These are phyloP conservation scores for Trichoderma brevicompactum DNA, from an alignment of 2,329 filamentous ascomycete genomes.

Conservation along the genomic window DNA sequence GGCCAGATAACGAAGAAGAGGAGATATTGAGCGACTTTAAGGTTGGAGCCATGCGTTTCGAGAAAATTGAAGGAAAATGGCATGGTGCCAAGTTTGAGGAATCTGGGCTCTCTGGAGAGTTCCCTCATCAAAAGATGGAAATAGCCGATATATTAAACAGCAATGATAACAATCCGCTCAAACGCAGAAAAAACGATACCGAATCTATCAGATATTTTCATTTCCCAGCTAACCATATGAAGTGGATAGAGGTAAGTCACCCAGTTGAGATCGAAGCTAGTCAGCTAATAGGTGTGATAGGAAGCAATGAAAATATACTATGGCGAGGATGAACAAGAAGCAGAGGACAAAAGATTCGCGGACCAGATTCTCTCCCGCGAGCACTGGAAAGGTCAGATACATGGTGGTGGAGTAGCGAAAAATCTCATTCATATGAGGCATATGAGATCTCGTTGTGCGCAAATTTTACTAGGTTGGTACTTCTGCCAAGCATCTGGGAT, in stretches of 20 bases:
- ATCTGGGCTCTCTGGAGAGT: background rate
- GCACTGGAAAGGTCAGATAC: background rate
- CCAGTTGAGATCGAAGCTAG: background rate
- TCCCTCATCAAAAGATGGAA: background rate
- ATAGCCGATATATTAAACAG: background rate
- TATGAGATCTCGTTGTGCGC: slow-evolving; percentile 1
- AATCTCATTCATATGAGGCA: background rate
- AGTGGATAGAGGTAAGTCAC: background rate
- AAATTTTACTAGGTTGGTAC: background rate
- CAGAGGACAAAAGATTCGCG: background rate
- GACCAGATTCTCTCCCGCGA: background rate
- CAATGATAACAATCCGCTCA: background rate
- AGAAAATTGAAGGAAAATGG: background rate
- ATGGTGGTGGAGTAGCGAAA: background rate
- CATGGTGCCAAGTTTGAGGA: background rate
- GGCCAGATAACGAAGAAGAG: no score
- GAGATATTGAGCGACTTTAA: background rate
- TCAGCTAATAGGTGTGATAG: background rate
- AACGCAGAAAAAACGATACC: background rate
- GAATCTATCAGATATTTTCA: background rate
- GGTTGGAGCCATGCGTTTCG: background rate
- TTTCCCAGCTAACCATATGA: slow-evolving; percentile 4
- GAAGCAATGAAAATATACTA: background rate
- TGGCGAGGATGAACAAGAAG: background rate
- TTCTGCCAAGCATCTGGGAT: background rate